Evolutionary conservation across 2,329 filamentous ascomycete species (phyloP).

Genomic region (Exophiala dermatitidis): DNA sequence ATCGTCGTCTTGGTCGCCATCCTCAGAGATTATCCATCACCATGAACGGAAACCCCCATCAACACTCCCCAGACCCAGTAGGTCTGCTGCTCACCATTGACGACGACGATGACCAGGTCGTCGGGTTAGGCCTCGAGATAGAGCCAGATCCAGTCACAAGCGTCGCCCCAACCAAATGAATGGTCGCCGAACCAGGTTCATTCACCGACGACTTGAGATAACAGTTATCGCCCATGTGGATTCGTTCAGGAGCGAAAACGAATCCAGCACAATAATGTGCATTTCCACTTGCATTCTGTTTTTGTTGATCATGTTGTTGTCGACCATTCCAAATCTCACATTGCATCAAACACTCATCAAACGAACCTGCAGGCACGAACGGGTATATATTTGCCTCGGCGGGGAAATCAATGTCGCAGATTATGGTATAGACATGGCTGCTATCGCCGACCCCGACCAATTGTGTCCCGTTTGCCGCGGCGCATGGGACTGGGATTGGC

Average conservation of each 20-base stretch:
- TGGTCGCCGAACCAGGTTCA: constrained; percentile 20
- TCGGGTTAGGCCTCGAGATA: no score
- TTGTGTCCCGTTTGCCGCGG: constrained; percentile 25
- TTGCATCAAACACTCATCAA: constrained; percentile 26
- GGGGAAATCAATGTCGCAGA: constrained; percentile 29
- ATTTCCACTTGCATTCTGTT: neutral
- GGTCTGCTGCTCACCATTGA: no score
- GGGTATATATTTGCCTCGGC: constrained; percentile 26
- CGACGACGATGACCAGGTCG: no score
- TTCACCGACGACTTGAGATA: constrained; percentile 29
- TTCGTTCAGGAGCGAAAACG: constrained; percentile 27
- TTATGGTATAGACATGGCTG: constrained; percentile 22
- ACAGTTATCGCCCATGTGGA: constrained; percentile 27
- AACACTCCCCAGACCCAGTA: no score
- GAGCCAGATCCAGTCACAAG: neutral
- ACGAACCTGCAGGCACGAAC: constrained; percentile 26
- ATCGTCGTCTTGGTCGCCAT: no score
- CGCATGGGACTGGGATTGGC: constrained; percentile 17
- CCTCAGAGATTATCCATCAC: no score
- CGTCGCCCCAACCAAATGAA: constrained; percentile 27
- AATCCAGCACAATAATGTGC: constrained; percentile 22
- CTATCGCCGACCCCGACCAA: constrained; percentile 8
- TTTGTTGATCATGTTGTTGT: neutral
- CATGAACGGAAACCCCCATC: no score
- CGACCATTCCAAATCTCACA: constrained; percentile 27